These are phyloP conservation scores for Leishmania martiniquensis DNA, from an alignment of 208 protist genomes.

Conservation along the genomic window DNA sequence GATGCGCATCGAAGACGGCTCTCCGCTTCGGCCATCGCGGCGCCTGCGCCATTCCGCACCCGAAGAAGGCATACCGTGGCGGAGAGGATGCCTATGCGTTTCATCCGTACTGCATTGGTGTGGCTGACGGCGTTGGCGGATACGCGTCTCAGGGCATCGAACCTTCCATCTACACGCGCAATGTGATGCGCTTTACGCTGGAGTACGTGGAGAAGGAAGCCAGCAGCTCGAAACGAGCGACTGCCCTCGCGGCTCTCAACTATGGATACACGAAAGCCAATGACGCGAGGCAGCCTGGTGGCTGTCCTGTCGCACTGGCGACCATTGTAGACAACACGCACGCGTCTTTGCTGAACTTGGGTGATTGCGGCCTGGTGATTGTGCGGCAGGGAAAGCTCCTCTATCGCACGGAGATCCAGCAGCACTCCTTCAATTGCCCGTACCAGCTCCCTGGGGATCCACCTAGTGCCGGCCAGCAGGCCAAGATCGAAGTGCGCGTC, in stretches of 20 bases:
- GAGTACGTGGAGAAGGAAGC: conserved; percentile 42
- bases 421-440: conserved; percentile 90
- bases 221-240: conserved; percentile 21
- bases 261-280: conserved; percentile 54
- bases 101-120: conserved; percentile 72
- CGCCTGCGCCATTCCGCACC: conserved; percentile 77
- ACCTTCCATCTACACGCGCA: conserved; percentile 78
- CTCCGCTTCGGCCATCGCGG: conserved; percentile 68
- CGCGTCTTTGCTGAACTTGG: conserved; percentile 85
- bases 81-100: conserved; percentile 87
- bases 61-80: conserved; percentile 71
- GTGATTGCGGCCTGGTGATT: conserved; percentile 82
- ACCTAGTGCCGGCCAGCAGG: conserved; percentile 62
- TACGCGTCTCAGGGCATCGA: conserved; percentile 75
- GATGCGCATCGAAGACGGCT: conserved; percentile 7
- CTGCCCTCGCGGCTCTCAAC: conserved; percentile 65
- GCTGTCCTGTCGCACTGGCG: conserved; percentile 72
- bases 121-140: conserved; percentile 88
- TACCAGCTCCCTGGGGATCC: conserved; percentile 83
- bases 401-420: conserved; percentile 68
- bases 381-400: conserved; percentile 66
- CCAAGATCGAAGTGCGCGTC: conserved; percentile 57
- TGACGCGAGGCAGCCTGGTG: conserved; percentile 48
- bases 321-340: conserved; percentile 58
- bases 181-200: conserved; percentile 73